These are phyloP conservation scores for Acanthochlamys bracteata DNA, from an alignment of 106 monocot species.

Conservation along the genomic window DNA sequence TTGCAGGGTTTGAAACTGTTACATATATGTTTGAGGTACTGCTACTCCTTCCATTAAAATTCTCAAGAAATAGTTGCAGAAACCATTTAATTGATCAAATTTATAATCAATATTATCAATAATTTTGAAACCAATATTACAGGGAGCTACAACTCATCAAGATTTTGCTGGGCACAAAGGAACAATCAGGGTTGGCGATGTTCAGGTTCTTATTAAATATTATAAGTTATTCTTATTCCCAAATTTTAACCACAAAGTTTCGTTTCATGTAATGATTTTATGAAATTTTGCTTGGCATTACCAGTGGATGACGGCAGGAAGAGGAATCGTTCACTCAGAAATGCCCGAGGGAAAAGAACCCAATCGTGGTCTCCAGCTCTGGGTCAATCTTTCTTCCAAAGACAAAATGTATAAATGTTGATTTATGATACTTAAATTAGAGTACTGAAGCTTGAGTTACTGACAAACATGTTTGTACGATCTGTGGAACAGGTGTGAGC, in stretches of 20 bases:
- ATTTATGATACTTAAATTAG: background rate
- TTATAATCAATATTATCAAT: too few species aligned
- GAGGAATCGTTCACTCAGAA: slow-evolving; percentile 81
- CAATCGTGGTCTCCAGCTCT: slow-evolving; percentile 66
- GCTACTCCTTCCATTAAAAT: background rate
- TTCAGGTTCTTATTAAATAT: slow-evolving; percentile 33
- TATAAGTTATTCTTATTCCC: background rate
- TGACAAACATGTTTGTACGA: too few species aligned
- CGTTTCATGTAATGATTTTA: too few species aligned
- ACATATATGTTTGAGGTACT: slow-evolving; percentile 70
- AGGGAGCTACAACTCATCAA: slow-evolving; percentile 70
- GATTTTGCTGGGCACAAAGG: slow-evolving; percentile 77
- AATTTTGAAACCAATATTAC: background rate
- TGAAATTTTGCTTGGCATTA: background rate
- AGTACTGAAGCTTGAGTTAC: too few species aligned
- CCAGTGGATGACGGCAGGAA: slow-evolving; percentile 92
- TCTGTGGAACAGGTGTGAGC: slow-evolving; percentile 80
- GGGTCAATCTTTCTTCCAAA: slow-evolving; percentile 89
- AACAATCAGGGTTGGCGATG: slow-evolving; percentile 62
- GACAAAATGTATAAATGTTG: slow-evolving; percentile 69
- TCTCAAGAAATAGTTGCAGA: background rate
- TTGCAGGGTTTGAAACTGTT: slow-evolving; percentile 65
- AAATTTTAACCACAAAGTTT: too few species aligned
- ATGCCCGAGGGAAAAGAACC: slow-evolving; percentile 55
- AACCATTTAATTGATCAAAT: background rate